phyloP scores from a whole-genome alignment of 108 stramenopile genomes.

The Pseudonitzschia pungens region DNA sequence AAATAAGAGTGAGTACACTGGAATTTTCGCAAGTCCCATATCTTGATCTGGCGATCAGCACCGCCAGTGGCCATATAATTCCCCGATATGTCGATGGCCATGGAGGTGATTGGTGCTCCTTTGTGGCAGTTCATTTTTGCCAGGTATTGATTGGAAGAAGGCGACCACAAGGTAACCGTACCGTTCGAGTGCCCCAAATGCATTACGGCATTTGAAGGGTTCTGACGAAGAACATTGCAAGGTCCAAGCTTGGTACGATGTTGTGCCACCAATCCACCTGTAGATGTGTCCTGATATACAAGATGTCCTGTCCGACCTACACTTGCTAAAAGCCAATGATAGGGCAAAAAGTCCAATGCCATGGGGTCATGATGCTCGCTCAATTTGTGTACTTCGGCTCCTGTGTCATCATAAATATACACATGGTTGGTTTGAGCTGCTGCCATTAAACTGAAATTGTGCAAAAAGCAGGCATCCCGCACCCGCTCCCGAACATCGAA shows the following conservation, averaged over 20 bases:
- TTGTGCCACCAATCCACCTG: slow-evolving; percentile 85
- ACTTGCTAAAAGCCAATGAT: slow-evolving; percentile 94
- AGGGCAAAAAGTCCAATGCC: slow-evolving; percentile 91
- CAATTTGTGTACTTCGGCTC: slow-evolving; percentile 94
- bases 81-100: slow-evolving; percentile 86
- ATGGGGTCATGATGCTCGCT: slow-evolving; percentile 78
- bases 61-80: slow-evolving; percentile 90
- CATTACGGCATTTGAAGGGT: slow-evolving; percentile 91
- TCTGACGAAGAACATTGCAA: slow-evolving; percentile 82
- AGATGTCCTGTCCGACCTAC: slow-evolving; percentile 83
- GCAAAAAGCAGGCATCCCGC: slow-evolving; percentile 91
- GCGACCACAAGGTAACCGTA: slow-evolving; percentile 96
- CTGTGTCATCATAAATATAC: slow-evolving; percentile 94
- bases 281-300: slow-evolving; percentile 95
- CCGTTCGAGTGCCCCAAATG: slow-evolving; percentile 96
- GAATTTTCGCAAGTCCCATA: slow-evolving; percentile 97
- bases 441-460: slow-evolving; percentile 91
- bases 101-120: slow-evolving; percentile 71
- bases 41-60: slow-evolving; percentile 74
- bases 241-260: slow-evolving; percentile 84
- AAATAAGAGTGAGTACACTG: slow-evolving; percentile 65
- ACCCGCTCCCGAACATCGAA: slow-evolving; percentile 81
- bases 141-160: slow-evolving; percentile 78
- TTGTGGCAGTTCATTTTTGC: slow-evolving; percentile 92
- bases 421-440: slow-evolving; percentile 94